Evolutionary conservation across 331 rosid species (phyloP).

Genomic region (Prunus yedoensis): DNA sequence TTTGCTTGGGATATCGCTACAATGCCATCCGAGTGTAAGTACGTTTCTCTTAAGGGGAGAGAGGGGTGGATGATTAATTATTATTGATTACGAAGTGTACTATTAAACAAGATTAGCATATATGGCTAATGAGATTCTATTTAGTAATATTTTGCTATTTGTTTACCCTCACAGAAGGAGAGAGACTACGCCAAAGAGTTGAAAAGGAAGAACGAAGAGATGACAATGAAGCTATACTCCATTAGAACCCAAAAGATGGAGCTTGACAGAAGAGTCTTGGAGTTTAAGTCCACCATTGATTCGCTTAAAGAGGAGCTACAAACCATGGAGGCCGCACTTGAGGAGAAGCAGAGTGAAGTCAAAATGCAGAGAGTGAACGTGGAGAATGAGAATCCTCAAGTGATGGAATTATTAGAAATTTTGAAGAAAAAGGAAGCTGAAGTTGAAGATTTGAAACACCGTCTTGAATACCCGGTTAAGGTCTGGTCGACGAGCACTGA

Average conservation of each 20-base stretch:
- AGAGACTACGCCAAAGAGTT: slow-evolving; percentile 48
- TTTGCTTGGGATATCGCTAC: too few relatives aligned
- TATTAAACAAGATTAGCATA: not conserved
- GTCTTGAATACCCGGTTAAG: slow-evolving; percentile 33
- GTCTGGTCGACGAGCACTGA: slow-evolving; percentile 24
- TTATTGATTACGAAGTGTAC: not conserved
- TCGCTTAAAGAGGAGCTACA: slow-evolving; percentile 72
- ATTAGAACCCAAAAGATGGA: slow-evolving; percentile 68
- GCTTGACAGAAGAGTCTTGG: slow-evolving; percentile 55
- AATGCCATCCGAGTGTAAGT: too few relatives aligned
- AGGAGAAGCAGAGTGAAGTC: slow-evolving; percentile 67
- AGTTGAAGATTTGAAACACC: slow-evolving; percentile 53
- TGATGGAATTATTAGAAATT: slow-evolving; percentile 37
- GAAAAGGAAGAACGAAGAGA: slow-evolving; percentile 65
- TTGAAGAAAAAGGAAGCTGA: slow-evolving; percentile 66
- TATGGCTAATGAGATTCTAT: not conserved
- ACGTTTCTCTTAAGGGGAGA: too few relatives aligned
- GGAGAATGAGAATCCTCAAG: slow-evolving; percentile 22
- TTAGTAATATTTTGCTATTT: not conserved
- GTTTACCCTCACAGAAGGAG: slow-evolving; percentile 48
- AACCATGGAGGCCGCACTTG: slow-evolving; percentile 53
- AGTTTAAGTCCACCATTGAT: slow-evolving; percentile 64
- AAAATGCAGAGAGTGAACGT: slow-evolving; percentile 34
- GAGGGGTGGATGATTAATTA: too few relatives aligned
- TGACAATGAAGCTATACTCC: slow-evolving; percentile 50